Percentiles rank a stretch among this genome's conserved stretches.
Evolutionary conservation across 345 rosid genomes (phyloP).

Genomic region (Sisymbrium irio): DNA sequence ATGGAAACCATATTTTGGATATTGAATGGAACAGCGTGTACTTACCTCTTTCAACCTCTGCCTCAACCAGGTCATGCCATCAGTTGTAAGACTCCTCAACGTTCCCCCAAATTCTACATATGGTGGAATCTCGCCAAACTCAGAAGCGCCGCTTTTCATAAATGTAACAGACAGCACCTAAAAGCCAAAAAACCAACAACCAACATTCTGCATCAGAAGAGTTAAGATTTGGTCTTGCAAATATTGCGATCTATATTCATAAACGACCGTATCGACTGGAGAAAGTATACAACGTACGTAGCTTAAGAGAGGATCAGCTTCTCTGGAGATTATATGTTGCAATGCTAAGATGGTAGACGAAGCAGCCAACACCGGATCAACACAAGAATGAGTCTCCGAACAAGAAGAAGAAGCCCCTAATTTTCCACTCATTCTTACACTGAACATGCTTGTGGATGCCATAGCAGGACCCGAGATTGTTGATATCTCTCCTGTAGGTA

Average conservation of each 20-base stretch:
- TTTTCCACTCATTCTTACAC: slow-evolving; percentile 55
- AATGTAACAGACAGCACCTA: slow-evolving; percentile 77
- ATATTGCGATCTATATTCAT: neutral
- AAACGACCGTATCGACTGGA: neutral
- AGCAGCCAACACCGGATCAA: slow-evolving; percentile 68
- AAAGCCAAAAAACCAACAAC: slow-evolving; percentile 18
- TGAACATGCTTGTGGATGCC: slow-evolving; percentile 56
- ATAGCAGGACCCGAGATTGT: slow-evolving; percentile 56
- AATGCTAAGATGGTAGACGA: slow-evolving; percentile 69
- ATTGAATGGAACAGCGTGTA: neutral
- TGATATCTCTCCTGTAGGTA: slow-evolving; percentile 57
- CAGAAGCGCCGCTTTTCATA: slow-evolving; percentile 57
- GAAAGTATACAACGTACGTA: slow-evolving; percentile 33
- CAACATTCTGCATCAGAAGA: neutral
- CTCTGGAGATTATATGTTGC: slow-evolving; percentile 80
- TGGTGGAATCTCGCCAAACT: slow-evolving; percentile 52
- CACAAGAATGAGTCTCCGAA: slow-evolving; percentile 46
- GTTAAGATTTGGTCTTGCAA: neutral
- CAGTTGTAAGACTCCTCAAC: slow-evolving; percentile 78
- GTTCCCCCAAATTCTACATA: slow-evolving; percentile 84
- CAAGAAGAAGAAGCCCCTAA: slow-evolving; percentile 57
- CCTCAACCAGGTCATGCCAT: slow-evolving; percentile 60
- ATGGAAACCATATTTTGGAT: neutral
- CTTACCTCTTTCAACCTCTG: slow-evolving; percentile 68
- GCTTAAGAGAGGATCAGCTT: slow-evolving; percentile 74